phyloP scores from a whole-genome alignment of 1,284 basidiomycete genomes.

The Mycena sp. region DNA sequence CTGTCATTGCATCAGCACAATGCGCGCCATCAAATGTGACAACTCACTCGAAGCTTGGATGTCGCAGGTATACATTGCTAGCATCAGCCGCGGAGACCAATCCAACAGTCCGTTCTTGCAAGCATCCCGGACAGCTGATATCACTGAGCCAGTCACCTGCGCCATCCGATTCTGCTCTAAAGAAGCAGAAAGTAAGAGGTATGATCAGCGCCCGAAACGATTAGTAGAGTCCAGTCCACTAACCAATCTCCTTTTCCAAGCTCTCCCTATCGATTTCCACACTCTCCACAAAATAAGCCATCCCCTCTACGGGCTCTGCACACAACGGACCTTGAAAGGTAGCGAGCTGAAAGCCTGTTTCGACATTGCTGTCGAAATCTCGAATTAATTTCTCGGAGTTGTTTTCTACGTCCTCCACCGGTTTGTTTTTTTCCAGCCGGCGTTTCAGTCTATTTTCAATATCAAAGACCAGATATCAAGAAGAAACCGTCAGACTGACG shows the following conservation, averaged over 20 bases:
- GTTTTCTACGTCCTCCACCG: slow-evolving; percentile 39
- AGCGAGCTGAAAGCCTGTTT: slow-evolving; percentile 96
- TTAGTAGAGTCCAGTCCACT: slow-evolving; percentile 30
- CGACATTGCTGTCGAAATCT: slow-evolving; percentile 86
- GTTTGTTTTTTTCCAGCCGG: slow-evolving; percentile 50
- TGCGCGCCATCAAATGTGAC: background rate
- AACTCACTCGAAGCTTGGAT: slow-evolving; percentile 93
- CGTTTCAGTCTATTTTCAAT: slow-evolving; percentile 62
- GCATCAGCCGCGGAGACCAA: slow-evolving; percentile 97
- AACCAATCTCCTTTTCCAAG: slow-evolving; percentile 72
- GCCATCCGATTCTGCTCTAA: slow-evolving; percentile 73
- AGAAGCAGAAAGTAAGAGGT: background rate
- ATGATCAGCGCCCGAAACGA: slow-evolving; percentile 18
- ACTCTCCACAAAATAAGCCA: slow-evolving; percentile 91
- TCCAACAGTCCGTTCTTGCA: slow-evolving; percentile 92
- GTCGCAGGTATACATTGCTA: slow-evolving; percentile 99
- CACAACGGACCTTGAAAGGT: slow-evolving; percentile 95
- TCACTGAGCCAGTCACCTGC: slow-evolving; percentile 89
- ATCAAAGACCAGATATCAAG: slow-evolving; percentile 26
- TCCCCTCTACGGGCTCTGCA: slow-evolving; percentile 93
- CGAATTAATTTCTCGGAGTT: slow-evolving; percentile 45
- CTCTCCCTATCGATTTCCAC: slow-evolving; percentile 71
- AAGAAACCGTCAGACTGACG: slow-evolving; percentile 56
- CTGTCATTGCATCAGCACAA: slow-evolving; percentile 50
- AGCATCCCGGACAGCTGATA: slow-evolving; percentile 89